These are phyloP conservation scores for Suillus subalutaceus DNA, from an alignment of 768 basidiomycete genomes.

Conservation along the genomic window DNA sequence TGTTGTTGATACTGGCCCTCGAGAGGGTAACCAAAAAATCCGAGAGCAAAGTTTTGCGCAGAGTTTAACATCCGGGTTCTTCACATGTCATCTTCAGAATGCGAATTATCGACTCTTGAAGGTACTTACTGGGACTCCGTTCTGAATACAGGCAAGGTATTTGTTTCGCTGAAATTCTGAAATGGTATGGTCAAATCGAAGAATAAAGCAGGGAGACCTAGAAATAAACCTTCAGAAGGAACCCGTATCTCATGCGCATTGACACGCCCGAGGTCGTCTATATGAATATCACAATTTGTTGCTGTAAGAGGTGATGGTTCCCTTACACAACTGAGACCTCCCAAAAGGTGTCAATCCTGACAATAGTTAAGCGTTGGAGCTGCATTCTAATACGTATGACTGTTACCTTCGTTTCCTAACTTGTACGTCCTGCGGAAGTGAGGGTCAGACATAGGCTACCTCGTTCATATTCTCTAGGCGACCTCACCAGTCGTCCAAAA, in stretches of 20 bases:
- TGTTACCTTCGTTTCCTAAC: conserved; percentile 74
- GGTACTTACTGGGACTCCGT: conserved; percentile 49
- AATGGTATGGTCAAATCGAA: conserved; percentile 22
- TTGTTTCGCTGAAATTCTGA: conserved; percentile 41
- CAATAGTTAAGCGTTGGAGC: neutral
- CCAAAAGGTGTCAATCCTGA: conserved; percentile 82
- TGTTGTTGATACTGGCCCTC: conserved; percentile 48
- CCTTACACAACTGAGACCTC: conserved; percentile 75
- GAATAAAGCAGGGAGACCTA: conserved; percentile 19
- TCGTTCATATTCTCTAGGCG: neutral
- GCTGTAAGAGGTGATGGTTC: neutral
- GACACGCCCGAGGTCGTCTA: conserved; percentile 47
- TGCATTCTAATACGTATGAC: conserved; percentile 21
- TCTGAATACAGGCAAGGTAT: conserved; percentile 51
- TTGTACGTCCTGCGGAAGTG: conserved; percentile 67
- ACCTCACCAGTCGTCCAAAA: conserved; percentile 77
- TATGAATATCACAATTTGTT: neutral
- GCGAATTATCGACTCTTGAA: neutral
- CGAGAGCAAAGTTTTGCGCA: conserved; percentile 54
- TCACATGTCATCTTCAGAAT: neutral
- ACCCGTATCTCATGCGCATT: conserved; percentile 45
- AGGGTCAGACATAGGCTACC: neutral
- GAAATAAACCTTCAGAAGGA: conserved; percentile 37
- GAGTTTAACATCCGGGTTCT: conserved; percentile 56
- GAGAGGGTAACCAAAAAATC: conserved; percentile 52